These are phyloP conservation scores for Citrullus mucosospermus DNA, from an alignment of 306 rosid genomes.

Conservation along the genomic window DNA sequence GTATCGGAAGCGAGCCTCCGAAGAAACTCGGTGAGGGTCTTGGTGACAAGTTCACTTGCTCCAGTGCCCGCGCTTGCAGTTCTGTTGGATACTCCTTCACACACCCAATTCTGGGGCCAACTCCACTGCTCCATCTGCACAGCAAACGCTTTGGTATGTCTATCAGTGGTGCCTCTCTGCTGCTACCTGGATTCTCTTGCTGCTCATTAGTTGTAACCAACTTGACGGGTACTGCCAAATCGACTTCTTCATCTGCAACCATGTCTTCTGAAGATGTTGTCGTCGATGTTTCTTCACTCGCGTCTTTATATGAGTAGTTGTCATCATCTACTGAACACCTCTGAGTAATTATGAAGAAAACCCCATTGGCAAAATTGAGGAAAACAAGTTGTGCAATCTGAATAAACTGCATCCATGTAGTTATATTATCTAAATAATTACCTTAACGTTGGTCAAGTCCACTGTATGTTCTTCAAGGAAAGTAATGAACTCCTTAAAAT, in stretches of 20 bases:
- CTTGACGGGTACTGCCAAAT: neutral
- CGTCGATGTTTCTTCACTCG: neutral
- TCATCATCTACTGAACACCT: conserved; percentile 24
- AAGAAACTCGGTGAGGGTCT: neutral
- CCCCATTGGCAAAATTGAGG: neutral
- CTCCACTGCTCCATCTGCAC: conserved; percentile 34
- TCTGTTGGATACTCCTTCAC: conserved; percentile 31
- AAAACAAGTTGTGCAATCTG: neutral
- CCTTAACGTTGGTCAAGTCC: conserved; percentile 32
- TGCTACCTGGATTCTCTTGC: neutral
- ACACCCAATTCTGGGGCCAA: conserved; percentile 42
- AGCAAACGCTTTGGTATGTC: conserved; percentile 25
- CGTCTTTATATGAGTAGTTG: conserved; percentile 2
- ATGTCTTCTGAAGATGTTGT: conserved; percentile 2
- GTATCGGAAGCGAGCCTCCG: conserved; percentile 17
- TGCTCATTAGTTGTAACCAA: neutral
- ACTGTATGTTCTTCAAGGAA: conserved; percentile 29
- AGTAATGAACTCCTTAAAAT: conserved; percentile 27
- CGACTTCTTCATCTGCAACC: neutral
- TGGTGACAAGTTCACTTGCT: conserved; percentile 37
- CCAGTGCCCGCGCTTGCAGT: conserved; percentile 27
- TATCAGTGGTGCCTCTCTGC: neutral
- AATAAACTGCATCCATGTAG: neutral
- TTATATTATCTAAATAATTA: neutral
- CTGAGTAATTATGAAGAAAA: conserved; percentile 7